phyloP scores from a whole-genome alignment of 331 rosid species.

The Pyracantha coccinea region DNA sequence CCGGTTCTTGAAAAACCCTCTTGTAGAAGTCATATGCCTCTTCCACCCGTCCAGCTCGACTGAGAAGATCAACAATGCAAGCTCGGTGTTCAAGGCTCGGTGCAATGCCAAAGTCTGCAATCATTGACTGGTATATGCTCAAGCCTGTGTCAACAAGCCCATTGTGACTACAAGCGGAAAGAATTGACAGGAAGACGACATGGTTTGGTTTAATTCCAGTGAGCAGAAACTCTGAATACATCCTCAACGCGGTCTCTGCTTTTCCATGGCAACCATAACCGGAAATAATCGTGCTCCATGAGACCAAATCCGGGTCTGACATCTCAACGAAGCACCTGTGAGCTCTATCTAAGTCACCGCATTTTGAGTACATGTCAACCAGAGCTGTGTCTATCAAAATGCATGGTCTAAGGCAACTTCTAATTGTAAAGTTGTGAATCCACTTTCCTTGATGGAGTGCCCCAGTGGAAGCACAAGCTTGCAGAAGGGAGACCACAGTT shows the following conservation, averaged over 20 bases:
- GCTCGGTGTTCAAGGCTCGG: constrained; percentile 76
- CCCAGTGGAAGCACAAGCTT: constrained; percentile 78
- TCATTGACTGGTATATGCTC: constrained; percentile 66
- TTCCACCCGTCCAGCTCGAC: constrained; percentile 79
- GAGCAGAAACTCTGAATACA: constrained; percentile 50
- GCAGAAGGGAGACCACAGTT: constrained; percentile 75
- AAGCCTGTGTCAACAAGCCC: constrained; percentile 69
- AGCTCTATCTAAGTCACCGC: constrained; percentile 66
- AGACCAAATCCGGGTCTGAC: constrained; percentile 51
- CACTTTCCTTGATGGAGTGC: constrained; percentile 71
- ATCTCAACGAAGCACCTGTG: constrained; percentile 63
- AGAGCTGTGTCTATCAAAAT: constrained; percentile 79
- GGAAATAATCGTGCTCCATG: constrained; percentile 83
- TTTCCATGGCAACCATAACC: constrained; percentile 84
- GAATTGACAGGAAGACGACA: constrained; percentile 74
- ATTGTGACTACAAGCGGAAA: constrained; percentile 84
- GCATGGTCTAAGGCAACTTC: constrained; percentile 51
- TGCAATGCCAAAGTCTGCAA: constrained; percentile 43
- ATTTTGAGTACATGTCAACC: constrained; percentile 89
- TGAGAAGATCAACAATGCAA: constrained; percentile 79
- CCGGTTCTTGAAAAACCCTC: constrained; percentile 44
- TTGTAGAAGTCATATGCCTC: constrained; percentile 67
- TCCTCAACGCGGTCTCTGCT: constrained; percentile 57
- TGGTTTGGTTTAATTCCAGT: constrained; percentile 65
- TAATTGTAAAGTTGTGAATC: constrained; percentile 51